These are phyloP conservation scores for Pseudogymnoascus sp. DNA, from an alignment of 2,329 filamentous ascomycete genomes.

Conservation along the genomic window DNA sequence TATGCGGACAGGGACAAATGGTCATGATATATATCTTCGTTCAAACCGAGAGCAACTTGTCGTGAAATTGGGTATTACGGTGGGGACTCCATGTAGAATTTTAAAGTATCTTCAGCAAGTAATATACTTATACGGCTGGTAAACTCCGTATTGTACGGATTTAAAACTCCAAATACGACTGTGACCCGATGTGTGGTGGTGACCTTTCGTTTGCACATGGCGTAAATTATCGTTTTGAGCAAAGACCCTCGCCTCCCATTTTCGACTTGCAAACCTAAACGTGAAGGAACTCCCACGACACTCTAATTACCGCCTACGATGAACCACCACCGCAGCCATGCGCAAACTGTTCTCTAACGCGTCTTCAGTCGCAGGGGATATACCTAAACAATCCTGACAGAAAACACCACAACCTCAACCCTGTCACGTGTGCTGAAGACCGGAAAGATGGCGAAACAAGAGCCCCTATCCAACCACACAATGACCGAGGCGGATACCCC, in stretches of 20 bases:
- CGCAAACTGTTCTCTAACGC: neutral
- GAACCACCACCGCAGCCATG: neutral
- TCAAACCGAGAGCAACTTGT: neutral
- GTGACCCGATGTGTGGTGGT: neutral
- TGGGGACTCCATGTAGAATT: neutral
- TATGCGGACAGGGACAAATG: neutral
- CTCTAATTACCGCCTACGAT: neutral
- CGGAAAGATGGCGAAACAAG: neutral
- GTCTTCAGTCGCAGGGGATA: neutral
- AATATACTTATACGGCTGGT: neutral
- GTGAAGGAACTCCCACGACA: neutral
- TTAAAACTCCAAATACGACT: neutral
- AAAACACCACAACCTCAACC: neutral
- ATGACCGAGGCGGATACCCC: neutral
- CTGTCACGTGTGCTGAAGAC: neutral
- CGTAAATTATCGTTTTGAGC: neutral
- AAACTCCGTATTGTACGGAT: neutral
- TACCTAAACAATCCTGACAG: neutral
- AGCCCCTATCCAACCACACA: neutral
- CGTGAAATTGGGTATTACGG: neutral
- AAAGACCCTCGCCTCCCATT: neutral
- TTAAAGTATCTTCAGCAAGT: neutral
- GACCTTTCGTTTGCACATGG: neutral
- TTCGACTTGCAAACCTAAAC: neutral
- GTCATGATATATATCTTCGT: conserved; percentile 1